Base-by-base conservation (phyloP, 306 rosid species). In the Hippophae tibetana region DNA sequence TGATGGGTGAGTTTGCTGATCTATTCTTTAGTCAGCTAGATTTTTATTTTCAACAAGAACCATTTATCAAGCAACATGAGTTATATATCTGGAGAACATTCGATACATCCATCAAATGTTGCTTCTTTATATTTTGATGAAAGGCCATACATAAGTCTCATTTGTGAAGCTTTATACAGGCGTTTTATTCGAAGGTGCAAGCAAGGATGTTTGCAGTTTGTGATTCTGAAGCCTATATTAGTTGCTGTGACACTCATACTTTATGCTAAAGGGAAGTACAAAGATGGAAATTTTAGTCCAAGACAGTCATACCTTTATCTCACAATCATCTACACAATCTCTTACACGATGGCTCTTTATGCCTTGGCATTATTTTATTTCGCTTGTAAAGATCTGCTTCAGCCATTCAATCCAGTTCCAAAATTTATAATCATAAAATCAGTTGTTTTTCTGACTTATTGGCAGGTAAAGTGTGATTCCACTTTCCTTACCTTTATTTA, bases 171-270 rank as follows among this genome's bases (percentile, higher is more conserved):
- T 78, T 62, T 23, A 57, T 79, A 79, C 84, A 90, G 97, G 85
- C 96, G 96, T 72, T 90, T 90, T 73, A 90, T 90, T 61, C 96
- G 98, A 42, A 87, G 89, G 52, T 90, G 98, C 92, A 90, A 90
- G 79, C 98, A 90, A 86, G 96, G 98, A 31, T 90, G 96, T 69
- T 71, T 87, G 83, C 96, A 90, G 80, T 90, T 90, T 79, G 98
- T 90, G 69, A 85, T 90, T 70, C 84, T 90, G 87, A 90, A 90
- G 84, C 98, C 98, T 66, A 64, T 82, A 72, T 74, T 90, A 79
- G 98, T 75, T 51, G 89, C 75, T 49, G 82, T 87, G 42, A 87
- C 98, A 5, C 98, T 90, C 57, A 41, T 90, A 72, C 90, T 90
- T 58, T 90, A 85, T 13, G 95, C 87, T 7, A 87, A 83, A 72